Evolutionary conservation across 306 rosid species (phyloP).

Genomic region (Pyrus communis): DNA sequence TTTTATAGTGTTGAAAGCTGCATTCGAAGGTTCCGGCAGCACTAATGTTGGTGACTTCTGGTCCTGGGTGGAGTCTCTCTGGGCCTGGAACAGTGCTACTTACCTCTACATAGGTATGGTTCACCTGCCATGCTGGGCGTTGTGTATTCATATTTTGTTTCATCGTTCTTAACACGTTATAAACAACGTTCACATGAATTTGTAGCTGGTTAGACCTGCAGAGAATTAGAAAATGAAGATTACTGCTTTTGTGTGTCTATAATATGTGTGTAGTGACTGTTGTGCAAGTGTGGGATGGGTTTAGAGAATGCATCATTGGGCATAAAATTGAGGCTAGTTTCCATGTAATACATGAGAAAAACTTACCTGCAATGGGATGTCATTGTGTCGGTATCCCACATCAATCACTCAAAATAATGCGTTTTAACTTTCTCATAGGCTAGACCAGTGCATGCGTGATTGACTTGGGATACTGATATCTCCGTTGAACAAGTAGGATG

Average conservation of each 20-base stretch:
- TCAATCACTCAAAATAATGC: no score
- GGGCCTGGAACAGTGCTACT: constrained; percentile 95
- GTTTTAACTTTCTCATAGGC: no score
- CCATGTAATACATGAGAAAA: not conserved
- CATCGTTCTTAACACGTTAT: constrained; percentile 50
- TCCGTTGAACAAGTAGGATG: no score
- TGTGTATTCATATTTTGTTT: constrained; percentile 59
- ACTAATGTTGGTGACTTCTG: constrained; percentile 55
- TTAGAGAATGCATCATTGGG: no score
- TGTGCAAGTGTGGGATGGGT: no score
- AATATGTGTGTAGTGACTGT: not conserved
- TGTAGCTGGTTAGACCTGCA: constrained; percentile 22
- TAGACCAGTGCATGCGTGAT: no score
- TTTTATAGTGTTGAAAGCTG: constrained; percentile 44
- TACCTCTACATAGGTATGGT: constrained; percentile 71
- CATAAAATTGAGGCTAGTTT: no score
- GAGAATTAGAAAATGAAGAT: constrained; percentile 9
- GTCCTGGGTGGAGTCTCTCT: constrained; percentile 88
- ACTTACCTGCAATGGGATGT: not conserved
- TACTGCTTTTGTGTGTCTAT: not conserved
- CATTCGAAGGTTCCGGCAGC: constrained; percentile 39
- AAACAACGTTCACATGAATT: constrained; percentile 10
- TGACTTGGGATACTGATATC: no score
- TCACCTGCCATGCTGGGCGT: constrained; percentile 89
- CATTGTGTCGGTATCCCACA: no score